Conservation (phyloP, 1,284 basidiomycete species). For the Cryptococcus floricola region DNA sequence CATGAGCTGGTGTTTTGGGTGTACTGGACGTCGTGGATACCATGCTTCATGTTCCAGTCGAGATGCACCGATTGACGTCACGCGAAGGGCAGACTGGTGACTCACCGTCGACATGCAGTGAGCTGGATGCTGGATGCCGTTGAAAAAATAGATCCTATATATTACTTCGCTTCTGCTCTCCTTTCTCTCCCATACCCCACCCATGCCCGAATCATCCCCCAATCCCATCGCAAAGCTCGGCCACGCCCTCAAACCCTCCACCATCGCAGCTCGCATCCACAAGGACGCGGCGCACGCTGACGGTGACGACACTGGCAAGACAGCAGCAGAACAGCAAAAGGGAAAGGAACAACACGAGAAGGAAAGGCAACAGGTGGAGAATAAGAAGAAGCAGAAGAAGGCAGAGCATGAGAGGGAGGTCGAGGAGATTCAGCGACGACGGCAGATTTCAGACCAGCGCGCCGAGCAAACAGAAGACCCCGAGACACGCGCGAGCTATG, state of each 20-base stretch:
- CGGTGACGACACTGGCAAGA: slow-evolving; percentile 5
- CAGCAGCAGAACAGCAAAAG: neutral
- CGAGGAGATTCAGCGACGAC: slow-evolving; percentile 5
- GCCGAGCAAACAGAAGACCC: slow-evolving; percentile 8
- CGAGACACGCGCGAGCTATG: slow-evolving; percentile 17
- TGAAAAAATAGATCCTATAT: too few species aligned
- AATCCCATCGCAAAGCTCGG: slow-evolving; percentile 9
- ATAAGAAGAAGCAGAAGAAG: slow-evolving; percentile 6
- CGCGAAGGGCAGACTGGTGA: too few species aligned
- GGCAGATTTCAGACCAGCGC: slow-evolving; percentile 10
- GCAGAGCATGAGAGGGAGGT: slow-evolving; percentile 8
- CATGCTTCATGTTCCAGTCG: too few species aligned
- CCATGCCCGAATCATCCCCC: neutral
- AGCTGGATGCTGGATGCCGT: too few species aligned
- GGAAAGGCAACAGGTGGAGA: slow-evolving; percentile 12
- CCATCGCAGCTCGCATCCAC: slow-evolving; percentile 5
- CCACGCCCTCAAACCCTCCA: slow-evolving; percentile 8
- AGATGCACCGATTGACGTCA: too few species aligned
- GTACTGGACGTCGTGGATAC: too few species aligned
- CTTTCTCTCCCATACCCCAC: too few species aligned
- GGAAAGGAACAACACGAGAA: neutral
- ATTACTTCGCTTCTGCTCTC: too few species aligned
- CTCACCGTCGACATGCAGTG: too few species aligned
- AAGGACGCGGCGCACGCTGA: too few species aligned
- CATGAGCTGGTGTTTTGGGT: too few species aligned